Conservation (phyloP, 768 basidiomycete genomes). For the Tylopilus sp. region DNA sequence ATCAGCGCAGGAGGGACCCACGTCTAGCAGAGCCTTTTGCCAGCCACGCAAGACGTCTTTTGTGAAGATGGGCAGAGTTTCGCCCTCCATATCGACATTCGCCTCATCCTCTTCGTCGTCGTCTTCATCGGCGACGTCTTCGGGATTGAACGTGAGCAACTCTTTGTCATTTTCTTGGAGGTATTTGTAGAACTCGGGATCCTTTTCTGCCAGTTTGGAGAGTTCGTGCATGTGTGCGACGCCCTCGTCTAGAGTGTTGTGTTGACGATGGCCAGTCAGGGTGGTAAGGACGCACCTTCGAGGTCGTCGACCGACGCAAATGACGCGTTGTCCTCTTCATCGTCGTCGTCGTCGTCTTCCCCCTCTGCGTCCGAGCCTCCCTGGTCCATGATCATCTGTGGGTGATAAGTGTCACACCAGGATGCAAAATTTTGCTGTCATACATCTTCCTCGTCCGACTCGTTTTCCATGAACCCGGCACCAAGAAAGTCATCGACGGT, state of each 20-base stretch:
- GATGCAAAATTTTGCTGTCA: slow-evolving; percentile 9
- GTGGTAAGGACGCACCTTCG: slow-evolving; percentile 43
- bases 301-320: slow-evolving; percentile 79
- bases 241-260: slow-evolving; percentile 55
- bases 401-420: slow-evolving; percentile 1
- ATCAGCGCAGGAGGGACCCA: slow-evolving; percentile 28
- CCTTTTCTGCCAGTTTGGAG: slow-evolving; percentile 87
- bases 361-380: slow-evolving; percentile 23
- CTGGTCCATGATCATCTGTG: slow-evolving; percentile 26
- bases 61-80: slow-evolving; percentile 54
- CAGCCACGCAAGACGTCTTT: slow-evolving; percentile 69
- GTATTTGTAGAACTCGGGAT: slow-evolving; percentile 99
- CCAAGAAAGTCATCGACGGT: slow-evolving; percentile 76
- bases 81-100: slow-evolving; percentile 40
- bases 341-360: slow-evolving; percentile 40
- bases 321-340: slow-evolving; percentile 55
- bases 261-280: neutral
- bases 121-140: slow-evolving; percentile 42
- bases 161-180: slow-evolving; percentile 93
- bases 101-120: slow-evolving; percentile 42
- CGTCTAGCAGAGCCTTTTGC: slow-evolving; percentile 89
- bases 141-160: slow-evolving; percentile 73
- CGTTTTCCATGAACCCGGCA: slow-evolving; percentile 68
- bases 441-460: slow-evolving; percentile 44
- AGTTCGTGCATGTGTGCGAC: slow-evolving; percentile 75